These are phyloP conservation scores for Lichtheimia corymbifera DNA, from an alignment of 371 early-diverging fungal genomes.

Conservation along the genomic window DNA sequence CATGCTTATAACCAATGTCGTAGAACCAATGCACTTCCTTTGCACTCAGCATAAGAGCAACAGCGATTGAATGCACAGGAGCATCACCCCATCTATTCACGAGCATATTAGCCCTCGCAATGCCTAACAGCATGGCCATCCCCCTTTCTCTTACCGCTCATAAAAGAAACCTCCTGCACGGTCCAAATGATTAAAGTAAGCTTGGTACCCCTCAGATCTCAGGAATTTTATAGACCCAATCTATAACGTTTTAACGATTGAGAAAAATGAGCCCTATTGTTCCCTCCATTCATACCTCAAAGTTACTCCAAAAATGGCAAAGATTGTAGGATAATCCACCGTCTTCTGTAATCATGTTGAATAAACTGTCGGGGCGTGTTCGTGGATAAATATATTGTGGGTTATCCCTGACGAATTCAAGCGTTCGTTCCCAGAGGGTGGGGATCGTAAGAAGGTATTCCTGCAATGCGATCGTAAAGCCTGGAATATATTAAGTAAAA, in stretches of 20 bases:
- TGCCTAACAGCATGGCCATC: not conserved
- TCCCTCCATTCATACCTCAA: conserved; percentile 19
- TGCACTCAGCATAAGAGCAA: conserved; percentile 77
- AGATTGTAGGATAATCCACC: conserved; percentile 53
- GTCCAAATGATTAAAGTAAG: conserved; percentile 85
- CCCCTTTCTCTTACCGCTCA: conserved; percentile 63
- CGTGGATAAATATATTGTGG: conserved; percentile 49
- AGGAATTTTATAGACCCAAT: conserved; percentile 76
- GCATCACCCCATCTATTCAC: conserved; percentile 90
- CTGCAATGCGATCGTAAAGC: conserved; percentile 74
- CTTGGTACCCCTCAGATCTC: conserved; percentile 66
- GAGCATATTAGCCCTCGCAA: not conserved
- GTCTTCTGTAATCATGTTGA: conserved; percentile 35
- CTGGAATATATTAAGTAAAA: conserved; percentile 6
- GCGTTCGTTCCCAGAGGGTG: conserved; percentile 76
- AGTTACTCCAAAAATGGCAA: conserved; percentile 74
- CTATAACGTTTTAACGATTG: conserved; percentile 10
- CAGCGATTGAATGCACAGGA: conserved; percentile 94
- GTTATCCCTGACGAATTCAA: conserved; percentile 57
- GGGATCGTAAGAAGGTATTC: conserved; percentile 86
- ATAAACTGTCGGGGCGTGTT: conserved; percentile 38
- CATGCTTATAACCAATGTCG: conserved; percentile 86
- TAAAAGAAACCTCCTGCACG: conserved; percentile 90
- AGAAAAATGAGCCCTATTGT: not conserved
- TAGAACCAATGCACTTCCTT: conserved; percentile 92